These are phyloP conservation scores for Cicer arietinum DNA, from an alignment of 306 rosid species.

Conservation along the genomic window DNA sequence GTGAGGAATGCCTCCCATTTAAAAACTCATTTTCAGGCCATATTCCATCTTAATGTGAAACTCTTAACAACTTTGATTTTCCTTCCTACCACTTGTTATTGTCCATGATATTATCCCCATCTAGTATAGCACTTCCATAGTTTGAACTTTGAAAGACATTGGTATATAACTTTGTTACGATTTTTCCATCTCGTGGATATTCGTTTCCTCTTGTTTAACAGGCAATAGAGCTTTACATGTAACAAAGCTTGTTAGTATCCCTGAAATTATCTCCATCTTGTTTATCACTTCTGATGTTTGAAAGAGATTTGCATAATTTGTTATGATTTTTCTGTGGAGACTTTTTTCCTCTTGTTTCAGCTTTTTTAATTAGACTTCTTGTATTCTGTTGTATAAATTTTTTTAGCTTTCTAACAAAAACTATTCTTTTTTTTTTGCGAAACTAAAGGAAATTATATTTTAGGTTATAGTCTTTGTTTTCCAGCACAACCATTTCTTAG, in stretches of 20 bases:
- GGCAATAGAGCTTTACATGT: not conserved
- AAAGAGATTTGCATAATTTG: conserved; percentile 12
- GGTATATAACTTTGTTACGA: not conserved
- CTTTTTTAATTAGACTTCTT: not conserved
- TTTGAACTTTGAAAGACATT: not conserved
- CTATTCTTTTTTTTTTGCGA: not conserved
- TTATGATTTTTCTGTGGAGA: conserved; percentile 15
- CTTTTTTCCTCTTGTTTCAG: not conserved
- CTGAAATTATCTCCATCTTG: conserved; percentile 21
- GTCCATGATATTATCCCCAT: not conserved
- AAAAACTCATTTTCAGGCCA: no score
- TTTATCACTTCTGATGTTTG: conserved; percentile 1
- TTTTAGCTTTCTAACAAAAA: conserved; percentile 21
- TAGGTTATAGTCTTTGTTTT: not conserved
- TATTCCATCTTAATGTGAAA: no score
- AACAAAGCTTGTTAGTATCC: conserved; percentile 12
- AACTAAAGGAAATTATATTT: not conserved
- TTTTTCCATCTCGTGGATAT: conserved; percentile 11
- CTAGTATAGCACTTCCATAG: not conserved
- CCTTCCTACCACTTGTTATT: conserved; percentile 14
- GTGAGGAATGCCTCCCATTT: no score
- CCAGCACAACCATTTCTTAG: not conserved
- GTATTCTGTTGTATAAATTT: not conserved
- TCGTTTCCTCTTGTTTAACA: not conserved
- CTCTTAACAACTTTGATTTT: not conserved